Percentiles rank a stretch among this genome's conserved stretches.
Conservation (phyloP, 2,329 filamentous ascomycete genomes). For the Aureobasidium uvarum region DNA sequence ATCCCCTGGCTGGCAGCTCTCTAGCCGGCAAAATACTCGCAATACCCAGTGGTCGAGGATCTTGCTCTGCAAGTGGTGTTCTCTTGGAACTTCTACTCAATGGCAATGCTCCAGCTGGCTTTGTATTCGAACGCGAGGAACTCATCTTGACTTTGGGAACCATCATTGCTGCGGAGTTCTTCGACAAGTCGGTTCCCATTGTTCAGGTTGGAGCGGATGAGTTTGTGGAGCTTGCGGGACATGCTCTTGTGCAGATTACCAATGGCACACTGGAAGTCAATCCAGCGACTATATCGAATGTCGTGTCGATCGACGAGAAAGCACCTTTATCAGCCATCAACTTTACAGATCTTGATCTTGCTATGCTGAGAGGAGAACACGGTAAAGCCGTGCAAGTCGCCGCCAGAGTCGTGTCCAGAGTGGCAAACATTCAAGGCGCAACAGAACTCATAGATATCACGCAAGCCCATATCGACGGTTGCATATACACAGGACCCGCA, state of each 20-base stretch:
- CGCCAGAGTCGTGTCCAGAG: conserved; percentile 42
- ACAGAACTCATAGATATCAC: conserved; percentile 40
- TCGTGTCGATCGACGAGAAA: background rate
- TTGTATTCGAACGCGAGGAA: conserved; percentile 47
- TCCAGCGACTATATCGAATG: background rate
- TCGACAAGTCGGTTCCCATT: conserved; percentile 45
- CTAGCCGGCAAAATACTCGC: conserved; percentile 43
- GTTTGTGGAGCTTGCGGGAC: conserved; percentile 27
- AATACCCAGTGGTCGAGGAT: conserved; percentile 50
- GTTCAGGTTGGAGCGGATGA: conserved; percentile 34
- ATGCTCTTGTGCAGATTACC: background rate
- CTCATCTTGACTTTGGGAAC: conserved; percentile 50
- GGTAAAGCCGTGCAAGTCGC: conserved; percentile 41
- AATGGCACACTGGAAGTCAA: background rate
- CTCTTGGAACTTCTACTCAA: conserved; percentile 49
- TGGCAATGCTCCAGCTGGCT: conserved; percentile 40
- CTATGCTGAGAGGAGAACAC: conserved; percentile 32
- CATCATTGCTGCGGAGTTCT: conserved; percentile 46
- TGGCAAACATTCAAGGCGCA: conserved; percentile 42
- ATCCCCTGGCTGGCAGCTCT: conserved; percentile 41
- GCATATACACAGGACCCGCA: conserved; percentile 45
- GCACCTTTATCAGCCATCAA: background rate
- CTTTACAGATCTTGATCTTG: conserved; percentile 29
- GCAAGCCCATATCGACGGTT: conserved; percentile 48
- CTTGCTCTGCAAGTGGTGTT: conserved; percentile 48